Evolutionary conservation across 371 early-diverging fungal genomes (phyloP).

Genomic region (Syncephalis fuscata): DNA sequence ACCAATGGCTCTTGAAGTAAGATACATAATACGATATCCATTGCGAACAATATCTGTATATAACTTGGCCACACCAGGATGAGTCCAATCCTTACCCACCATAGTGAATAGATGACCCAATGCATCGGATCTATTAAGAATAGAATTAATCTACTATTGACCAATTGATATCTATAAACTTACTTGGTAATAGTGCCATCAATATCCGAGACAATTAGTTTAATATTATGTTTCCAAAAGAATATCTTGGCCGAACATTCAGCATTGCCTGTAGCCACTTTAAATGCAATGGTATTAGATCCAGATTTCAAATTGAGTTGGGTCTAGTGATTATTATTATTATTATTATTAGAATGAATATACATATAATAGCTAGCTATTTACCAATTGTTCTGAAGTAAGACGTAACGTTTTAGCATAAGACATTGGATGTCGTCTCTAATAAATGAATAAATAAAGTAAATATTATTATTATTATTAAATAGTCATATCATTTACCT

Average conservation of each 20-base stretch:
- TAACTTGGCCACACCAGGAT: slow-evolving; percentile 89
- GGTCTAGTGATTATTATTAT: too few species aligned
- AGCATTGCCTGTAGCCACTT: slow-evolving; percentile 65
- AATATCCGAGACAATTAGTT: slow-evolving; percentile 96
- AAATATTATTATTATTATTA: too few species aligned
- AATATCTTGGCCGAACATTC: slow-evolving; percentile 72
- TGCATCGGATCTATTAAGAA: slow-evolving; percentile 93
- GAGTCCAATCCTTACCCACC: slow-evolving; percentile 99
- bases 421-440: slow-evolving; percentile 14
- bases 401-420: slow-evolving; percentile 83
- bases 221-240: slow-evolving; percentile 70
- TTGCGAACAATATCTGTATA: slow-evolving; percentile 90
- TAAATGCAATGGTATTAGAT: slow-evolving; percentile 78
- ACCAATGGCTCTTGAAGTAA: slow-evolving; percentile 95
- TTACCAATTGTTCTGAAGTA: slow-evolving; percentile 75
- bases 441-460: not conserved
- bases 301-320: slow-evolving; percentile 71
- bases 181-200: slow-evolving; percentile 99
- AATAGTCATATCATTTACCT: too few species aligned
- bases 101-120: slow-evolving; percentile 94
- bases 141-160: slow-evolving; percentile 38
- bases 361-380: too few species aligned
- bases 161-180: not conserved
- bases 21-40: slow-evolving; percentile 93
- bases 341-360: too few species aligned